phyloP scores from a whole-genome alignment of 805 yeast genomes.

The Saccharomycopsis fermentans region DNA sequence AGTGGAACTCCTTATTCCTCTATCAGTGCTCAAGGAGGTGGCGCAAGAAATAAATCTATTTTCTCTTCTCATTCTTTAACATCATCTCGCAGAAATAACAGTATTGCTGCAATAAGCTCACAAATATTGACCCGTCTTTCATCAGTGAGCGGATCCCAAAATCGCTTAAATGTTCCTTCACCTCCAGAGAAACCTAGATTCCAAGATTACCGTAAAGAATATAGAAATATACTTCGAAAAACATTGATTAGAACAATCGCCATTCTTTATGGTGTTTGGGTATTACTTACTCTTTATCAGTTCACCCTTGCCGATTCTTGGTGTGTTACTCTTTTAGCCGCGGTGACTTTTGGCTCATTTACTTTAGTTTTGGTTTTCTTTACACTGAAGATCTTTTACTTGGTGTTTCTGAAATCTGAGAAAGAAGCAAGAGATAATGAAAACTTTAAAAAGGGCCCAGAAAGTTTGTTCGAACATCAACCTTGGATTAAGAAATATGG shows the following conservation, averaged over 20 bases:
- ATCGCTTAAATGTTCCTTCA: neutral
- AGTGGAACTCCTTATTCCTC: neutral
- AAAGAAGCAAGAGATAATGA: conserved; percentile 16
- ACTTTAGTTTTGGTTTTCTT: conserved; percentile 20
- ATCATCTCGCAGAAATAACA: neutral
- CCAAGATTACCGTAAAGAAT: conserved; percentile 21
- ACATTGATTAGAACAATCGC: conserved; percentile 23
- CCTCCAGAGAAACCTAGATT: conserved; percentile 14
- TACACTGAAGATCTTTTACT: conserved; percentile 21
- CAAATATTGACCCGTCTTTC: conserved; percentile 11
- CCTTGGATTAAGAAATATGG: conserved; percentile 26
- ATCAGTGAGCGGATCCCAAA: neutral
- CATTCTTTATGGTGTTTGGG: conserved; percentile 27
- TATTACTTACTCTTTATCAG: conserved; percentile 24
- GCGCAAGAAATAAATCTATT: neutral
- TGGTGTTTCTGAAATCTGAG: conserved; percentile 21
- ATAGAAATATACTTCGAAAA: conserved; percentile 19
- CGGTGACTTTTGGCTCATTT: conserved; percentile 22
- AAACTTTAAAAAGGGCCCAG: conserved; percentile 8
- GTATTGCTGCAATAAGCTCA: neutral
- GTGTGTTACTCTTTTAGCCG: conserved; percentile 25
- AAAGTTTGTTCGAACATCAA: conserved; percentile 22
- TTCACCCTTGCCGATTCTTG: conserved; percentile 25
- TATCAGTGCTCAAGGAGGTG: neutral
- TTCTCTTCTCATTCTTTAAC: neutral